phyloP scores from a whole-genome alignment of 306 rosid species.

The Nissolia schottii region DNA sequence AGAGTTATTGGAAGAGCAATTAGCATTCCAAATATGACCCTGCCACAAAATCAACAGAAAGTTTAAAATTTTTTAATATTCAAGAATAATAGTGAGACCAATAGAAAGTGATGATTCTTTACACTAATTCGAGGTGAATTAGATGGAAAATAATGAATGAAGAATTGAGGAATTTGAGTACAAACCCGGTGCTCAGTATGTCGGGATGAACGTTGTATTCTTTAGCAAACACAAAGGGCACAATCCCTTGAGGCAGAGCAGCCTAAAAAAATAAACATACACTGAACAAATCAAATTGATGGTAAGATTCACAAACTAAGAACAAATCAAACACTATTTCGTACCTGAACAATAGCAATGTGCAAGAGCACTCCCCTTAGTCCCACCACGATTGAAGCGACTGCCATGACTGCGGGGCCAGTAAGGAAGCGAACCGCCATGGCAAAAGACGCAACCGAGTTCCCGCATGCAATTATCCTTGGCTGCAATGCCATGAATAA shows the following conservation, averaged over 20 bases:
- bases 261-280: slow-evolving; percentile 41
- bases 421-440: slow-evolving; percentile 78
- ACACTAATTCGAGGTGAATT: no score
- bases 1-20: slow-evolving; percentile 77
- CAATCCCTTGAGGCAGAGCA: slow-evolving; percentile 91
- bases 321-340: neutral
- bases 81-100: neutral
- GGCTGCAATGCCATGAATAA: slow-evolving; percentile 93
- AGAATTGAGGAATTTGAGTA: neutral
- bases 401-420: slow-evolving; percentile 82
- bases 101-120: neutral
- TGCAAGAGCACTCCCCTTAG: slow-evolving; percentile 68
- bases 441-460: slow-evolving; percentile 61
- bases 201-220: slow-evolving; percentile 90
- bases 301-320: neutral
- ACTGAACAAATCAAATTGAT: neutral
- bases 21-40: slow-evolving; percentile 84
- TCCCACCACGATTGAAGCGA: slow-evolving; percentile 65
- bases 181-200: slow-evolving; percentile 85
- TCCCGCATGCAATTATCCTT: slow-evolving; percentile 74
- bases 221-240: slow-evolving; percentile 85
- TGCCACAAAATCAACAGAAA: slow-evolving; percentile 30
- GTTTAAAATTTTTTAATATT: neutral
- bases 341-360: slow-evolving; percentile 88
- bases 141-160: neutral